Conservation (phyloP, 1,139 yeast species). For the Lodderomyces margitis region DNA sequence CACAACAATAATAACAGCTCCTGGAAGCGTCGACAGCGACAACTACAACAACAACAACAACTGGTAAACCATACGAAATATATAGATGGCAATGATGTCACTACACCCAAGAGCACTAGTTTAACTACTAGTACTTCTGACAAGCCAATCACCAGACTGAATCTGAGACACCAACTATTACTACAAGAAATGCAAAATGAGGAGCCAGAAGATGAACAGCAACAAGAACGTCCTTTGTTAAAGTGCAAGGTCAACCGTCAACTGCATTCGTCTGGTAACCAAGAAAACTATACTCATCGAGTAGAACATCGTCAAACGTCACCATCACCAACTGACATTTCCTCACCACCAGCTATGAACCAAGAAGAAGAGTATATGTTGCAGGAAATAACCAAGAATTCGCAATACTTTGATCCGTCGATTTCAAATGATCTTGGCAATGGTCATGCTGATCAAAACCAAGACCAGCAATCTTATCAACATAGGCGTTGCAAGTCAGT, state of each 20-base stretch:
- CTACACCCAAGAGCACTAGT: neutral
- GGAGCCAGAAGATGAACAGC: conserved; percentile 1
- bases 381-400: neutral
- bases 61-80: neutral
- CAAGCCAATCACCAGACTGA: conserved; percentile 13
- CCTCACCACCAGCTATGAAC: conserved; percentile 12
- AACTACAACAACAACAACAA: conserved; percentile 4
- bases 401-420: neutral
- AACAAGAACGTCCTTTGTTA: neutral
- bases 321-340: conserved; percentile 23
- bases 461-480: conserved; percentile 16
- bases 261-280: neutral
- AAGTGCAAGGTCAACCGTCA: neutral
- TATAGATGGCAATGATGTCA: neutral
- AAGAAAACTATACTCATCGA: conserved; percentile 5
- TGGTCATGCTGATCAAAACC: conserved; percentile 4
- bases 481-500: conserved; percentile 23
- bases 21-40: conserved; percentile 4
- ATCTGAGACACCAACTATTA: conserved; percentile 6
- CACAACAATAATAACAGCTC: neutral
- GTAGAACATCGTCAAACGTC: conserved; percentile 20
- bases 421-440: neutral
- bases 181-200: conserved; percentile 6
- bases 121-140: conserved; percentile 1
- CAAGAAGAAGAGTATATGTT: conserved; percentile 13